Conservation (phyloP, 164 flowering plant species). For the Chimonanthus salicifolius region DNA sequence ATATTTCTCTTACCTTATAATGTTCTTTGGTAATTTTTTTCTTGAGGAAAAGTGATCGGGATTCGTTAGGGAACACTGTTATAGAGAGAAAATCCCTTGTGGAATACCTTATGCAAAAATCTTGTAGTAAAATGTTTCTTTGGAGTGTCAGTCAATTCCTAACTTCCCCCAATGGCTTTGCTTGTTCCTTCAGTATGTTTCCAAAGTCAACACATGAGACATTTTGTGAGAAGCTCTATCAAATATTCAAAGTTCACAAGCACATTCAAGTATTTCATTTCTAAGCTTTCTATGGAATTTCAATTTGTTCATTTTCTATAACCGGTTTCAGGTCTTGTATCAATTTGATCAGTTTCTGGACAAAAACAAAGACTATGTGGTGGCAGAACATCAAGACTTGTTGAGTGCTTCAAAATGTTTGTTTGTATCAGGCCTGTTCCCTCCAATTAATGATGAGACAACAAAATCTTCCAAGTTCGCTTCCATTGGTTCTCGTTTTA, state of each 20-base stretch:
- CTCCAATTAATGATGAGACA: slow-evolving; percentile 58
- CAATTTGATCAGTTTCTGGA: slow-evolving; percentile 85
- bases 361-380: slow-evolving; percentile 93
- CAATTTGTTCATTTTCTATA: slow-evolving; percentile 7
- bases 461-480: slow-evolving; percentile 65
- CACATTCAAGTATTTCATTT: slow-evolving; percentile 9
- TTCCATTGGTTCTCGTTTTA: slow-evolving; percentile 85
- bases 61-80: background rate
- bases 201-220: slow-evolving; percentile 94
- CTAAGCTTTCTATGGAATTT: background rate
- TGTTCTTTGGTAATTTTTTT: background rate
- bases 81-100: background rate
- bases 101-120: background rate
- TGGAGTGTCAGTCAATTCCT: background rate
- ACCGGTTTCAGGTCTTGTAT: slow-evolving; percentile 64
- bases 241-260: slow-evolving; percentile 66
- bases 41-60: background rate
- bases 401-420: slow-evolving; percentile 68
- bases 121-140: background rate
- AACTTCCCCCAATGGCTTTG: background rate
- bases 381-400: slow-evolving; percentile 83
- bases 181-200: slow-evolving; percentile 67
- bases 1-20: slow-evolving; percentile 3
- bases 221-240: slow-evolving; percentile 78
- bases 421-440: slow-evolving; percentile 75